Base-by-base conservation (phyloP, 495 filamentous ascomycete species). In the Thozetella sp. region DNA sequence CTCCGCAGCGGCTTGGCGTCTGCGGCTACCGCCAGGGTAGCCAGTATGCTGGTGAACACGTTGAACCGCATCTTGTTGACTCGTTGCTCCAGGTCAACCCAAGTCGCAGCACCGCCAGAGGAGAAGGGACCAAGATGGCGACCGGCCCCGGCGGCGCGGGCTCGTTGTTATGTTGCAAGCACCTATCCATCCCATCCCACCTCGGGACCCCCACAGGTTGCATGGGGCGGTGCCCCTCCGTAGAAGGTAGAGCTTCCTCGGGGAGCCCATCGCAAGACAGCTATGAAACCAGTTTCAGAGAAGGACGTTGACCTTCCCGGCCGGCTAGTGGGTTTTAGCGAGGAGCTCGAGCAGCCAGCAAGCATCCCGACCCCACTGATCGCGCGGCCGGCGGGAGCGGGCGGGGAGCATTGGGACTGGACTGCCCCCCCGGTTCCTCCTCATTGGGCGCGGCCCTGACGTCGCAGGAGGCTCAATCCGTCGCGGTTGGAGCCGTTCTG, bases 21-120 rank as follows among this genome's bases (percentile, higher is more conserved):
- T 17, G 22, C 55, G 19, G 55, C 55, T 57, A 57, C 55, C 55
- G 25, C 55, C 55, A 57, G 55, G 55, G 55, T 57, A 57, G 55
- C 55, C 3, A 57, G 34, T 34, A 57, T 30, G 55, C 40, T 34
- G 45, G 40, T 46, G 55, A 57, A 57, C 55, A 19, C 22, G 45
- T 45, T 20, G 23, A 51, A 57, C 55, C 45, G 40, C 55, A 57
- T 57, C 45, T 27, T n/a, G n/a, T n/a, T 57, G 55, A 34, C 2
- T 20, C 22, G 52, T 54, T 25, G n/a, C 23, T 55, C 53, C 53
- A 20, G 53, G 53, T 22, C 53, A 22, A 30, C 53, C 26, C 37
- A 37, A 45, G 53, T 55, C 54, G 34, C 43, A 25, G 25, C 37
- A 25, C 37, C 45, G 15, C 24, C 17, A 24, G 30, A 51, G 22